Base-by-base conservation (phyloP, 768 basidiomycete genomes). In the Tricholoma sp. region DNA sequence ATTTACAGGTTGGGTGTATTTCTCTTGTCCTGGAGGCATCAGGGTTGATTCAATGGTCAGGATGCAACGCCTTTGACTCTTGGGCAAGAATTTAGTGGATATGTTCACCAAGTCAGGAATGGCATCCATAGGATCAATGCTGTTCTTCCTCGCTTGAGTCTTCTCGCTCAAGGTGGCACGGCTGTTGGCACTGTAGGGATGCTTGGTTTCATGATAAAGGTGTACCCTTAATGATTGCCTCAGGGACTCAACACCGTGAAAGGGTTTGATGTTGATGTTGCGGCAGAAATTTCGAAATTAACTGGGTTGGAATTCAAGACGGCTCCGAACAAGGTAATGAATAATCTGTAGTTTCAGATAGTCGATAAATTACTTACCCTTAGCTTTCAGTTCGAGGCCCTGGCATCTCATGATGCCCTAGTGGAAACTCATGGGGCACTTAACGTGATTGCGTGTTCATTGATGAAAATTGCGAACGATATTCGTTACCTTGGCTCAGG, bases 381-480 rank as follows among this genome's bases (percentile, higher is more conserved):
- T 24, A 48, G 24, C 55, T 47, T 32, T 3, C 59, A 97, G 94
- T 99, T 99, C 64, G 97, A 98, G 73, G 95, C 97, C 8, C 84
- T 98, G 59, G 97, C 97, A 18, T 80, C 91, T n/a, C 97, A 99
- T 70, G 97, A 99, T 71, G 97, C 97, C 6, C 84, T 99, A 55
- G 93, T 98, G 18, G 97, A 99, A 74, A 85, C 94, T 9, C 96
- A 98, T 57, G 97, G 97, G 54, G 96, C 95, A 13, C 82, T 99
- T 61, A 98, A 98, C 73, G 90, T 91, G 44, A 72, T 99, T 54
- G 97, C 97, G n/a, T 91, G 89, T 68, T 97, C 94, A 8, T 75
- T 98, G 62, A 97, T 98, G 94, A 99, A 99, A 81, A 98, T 99
- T 66, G 96, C 96, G 50, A 98, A 99, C 69, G 97, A 99, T 67